Evolutionary conservation across 2,329 filamentous ascomycete species (phyloP).

Genomic region (Fusarium continuum): DNA sequence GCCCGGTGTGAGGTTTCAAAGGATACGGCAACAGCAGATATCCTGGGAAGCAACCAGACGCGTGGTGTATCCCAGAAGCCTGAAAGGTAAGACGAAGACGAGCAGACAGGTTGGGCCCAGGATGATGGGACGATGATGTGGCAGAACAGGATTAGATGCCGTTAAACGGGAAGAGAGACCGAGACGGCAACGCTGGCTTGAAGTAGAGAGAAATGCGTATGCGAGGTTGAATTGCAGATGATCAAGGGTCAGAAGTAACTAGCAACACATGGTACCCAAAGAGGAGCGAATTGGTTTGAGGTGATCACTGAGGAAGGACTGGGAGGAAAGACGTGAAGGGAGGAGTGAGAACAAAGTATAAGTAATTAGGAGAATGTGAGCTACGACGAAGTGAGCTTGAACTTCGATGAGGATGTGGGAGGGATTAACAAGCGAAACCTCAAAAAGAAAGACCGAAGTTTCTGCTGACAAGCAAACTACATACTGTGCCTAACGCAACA

Average conservation of each 20-base stretch:
- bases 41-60: slow-evolving; percentile 24
- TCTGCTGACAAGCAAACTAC: slow-evolving; percentile 38
- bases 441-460: slow-evolving; percentile 41
- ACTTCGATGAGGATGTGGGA: slow-evolving; percentile 26
- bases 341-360: slow-evolving; percentile 4
- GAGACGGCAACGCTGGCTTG: slow-evolving; percentile 29
- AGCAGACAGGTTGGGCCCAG: slow-evolving; percentile 28
- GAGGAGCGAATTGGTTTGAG: slow-evolving; percentile 7
- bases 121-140: slow-evolving; percentile 41
- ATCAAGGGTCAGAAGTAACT: slow-evolving; percentile 10
- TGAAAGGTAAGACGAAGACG: slow-evolving; percentile 36
- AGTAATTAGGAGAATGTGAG: slow-evolving; percentile 28
- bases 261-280: slow-evolving; percentile 17
- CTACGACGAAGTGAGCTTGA: slow-evolving; percentile 30
- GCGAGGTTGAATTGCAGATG: slow-evolving; percentile 26
- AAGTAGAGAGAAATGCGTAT: slow-evolving; percentile 30
- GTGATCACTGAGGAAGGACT: slow-evolving; percentile 7
- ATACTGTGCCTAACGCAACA: too few relatives aligned
- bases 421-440: slow-evolving; percentile 40
- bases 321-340: background rate
- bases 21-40: slow-evolving; percentile 15
- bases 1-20: slow-evolving; percentile 24
- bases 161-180: slow-evolving; percentile 21
- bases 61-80: slow-evolving; percentile 33
- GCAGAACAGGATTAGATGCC: slow-evolving; percentile 43